phyloP scores from a whole-genome alignment of 2,329 filamentous ascomycete species.

The Chaetothyriales sp. region DNA sequence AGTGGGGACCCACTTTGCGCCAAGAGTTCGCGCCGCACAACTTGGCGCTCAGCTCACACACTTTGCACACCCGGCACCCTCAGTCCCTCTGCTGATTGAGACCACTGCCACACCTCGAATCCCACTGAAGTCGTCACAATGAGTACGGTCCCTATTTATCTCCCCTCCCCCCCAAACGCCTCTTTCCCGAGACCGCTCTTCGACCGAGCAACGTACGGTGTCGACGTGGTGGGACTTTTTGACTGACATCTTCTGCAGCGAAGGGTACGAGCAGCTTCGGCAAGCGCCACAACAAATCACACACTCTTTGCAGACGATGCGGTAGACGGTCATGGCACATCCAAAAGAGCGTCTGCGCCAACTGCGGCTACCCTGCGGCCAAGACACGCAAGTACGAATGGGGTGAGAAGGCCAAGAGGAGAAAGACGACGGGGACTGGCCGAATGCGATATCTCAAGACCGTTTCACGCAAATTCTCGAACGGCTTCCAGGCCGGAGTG shows the following conservation, averaged over 20 bases:
- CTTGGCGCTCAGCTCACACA: background rate
- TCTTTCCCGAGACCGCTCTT: background rate
- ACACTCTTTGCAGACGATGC: slow-evolving; percentile 77
- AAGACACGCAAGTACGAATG: slow-evolving; percentile 99
- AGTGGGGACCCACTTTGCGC: background rate
- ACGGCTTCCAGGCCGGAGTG: slow-evolving; percentile 82
- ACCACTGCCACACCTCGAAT: background rate
- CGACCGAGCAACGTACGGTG: background rate
- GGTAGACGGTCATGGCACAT: slow-evolving; percentile 96
- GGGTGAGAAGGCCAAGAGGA: slow-evolving; percentile 99
- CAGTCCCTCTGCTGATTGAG: background rate
- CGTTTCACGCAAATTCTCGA: slow-evolving; percentile 87
- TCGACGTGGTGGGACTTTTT: slow-evolving; percentile 25
- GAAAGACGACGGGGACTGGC: slow-evolving; percentile 97
- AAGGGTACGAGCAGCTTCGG: slow-evolving; percentile 61
- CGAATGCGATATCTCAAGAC: slow-evolving; percentile 91
- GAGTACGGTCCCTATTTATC: slow-evolving; percentile 2
- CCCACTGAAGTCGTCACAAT: slow-evolving; percentile 2
- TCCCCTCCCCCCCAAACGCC: background rate
- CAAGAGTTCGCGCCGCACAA: background rate
- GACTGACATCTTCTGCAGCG: slow-evolving; percentile 32
- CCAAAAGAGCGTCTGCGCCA: slow-evolving; percentile 96
- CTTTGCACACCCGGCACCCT: background rate
- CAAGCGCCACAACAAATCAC: slow-evolving; percentile 93
- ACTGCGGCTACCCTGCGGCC: slow-evolving; percentile 93